A percentile compares a stretch with the other conserved stretches of the same genome.
These are phyloP conservation scores for Croton setiger DNA, from an alignment of 441 rosid genomes.

Conservation along the genomic window DNA sequence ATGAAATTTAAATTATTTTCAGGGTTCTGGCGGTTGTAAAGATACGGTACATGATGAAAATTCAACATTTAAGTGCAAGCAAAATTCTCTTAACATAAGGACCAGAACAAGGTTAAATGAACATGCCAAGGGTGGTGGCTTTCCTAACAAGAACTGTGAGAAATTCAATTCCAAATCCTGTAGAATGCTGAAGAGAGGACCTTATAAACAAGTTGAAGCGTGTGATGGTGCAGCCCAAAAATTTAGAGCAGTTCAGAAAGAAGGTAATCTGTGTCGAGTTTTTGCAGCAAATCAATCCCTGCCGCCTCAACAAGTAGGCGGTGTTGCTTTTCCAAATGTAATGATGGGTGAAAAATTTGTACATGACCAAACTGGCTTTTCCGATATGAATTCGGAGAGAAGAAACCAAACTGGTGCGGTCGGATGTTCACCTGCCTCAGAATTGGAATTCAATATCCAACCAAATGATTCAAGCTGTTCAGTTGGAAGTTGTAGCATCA, in stretches of 20 bases:
- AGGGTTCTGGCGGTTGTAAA: slow-evolving; percentile 37
- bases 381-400: slow-evolving; percentile 34
- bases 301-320: slow-evolving; percentile 28
- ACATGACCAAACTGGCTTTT: slow-evolving; percentile 28
- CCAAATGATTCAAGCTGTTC: slow-evolving; percentile 45
- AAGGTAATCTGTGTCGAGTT: slow-evolving; percentile 27
- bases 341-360: slow-evolving; percentile 28
- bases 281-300: slow-evolving; percentile 24
- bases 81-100: slow-evolving; percentile 26
- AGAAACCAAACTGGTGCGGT: slow-evolving; percentile 31
- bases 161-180: slow-evolving; percentile 30
- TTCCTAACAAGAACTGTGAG: slow-evolving; percentile 26
- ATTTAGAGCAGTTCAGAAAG: slow-evolving; percentile 34
- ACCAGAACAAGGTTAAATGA: slow-evolving; percentile 23
- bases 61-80: slow-evolving; percentile 29
- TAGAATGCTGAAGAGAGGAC: slow-evolving; percentile 40
- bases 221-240: slow-evolving; percentile 29
- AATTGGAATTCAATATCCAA: slow-evolving; percentile 35
- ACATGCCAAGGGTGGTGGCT: slow-evolving; percentile 23
- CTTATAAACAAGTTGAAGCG: slow-evolving; percentile 30
- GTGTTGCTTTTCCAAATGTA: slow-evolving; percentile 33
- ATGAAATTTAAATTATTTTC: slow-evolving; percentile 12
- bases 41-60: slow-evolving; percentile 21
- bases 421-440: slow-evolving; percentile 32
- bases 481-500: slow-evolving; percentile 76